Evolutionary conservation across 192 early-diverging fungal species (phyloP), one percentile per base, ranked within the genome.

Genomic region (Kickxella alabastrina): DNA sequence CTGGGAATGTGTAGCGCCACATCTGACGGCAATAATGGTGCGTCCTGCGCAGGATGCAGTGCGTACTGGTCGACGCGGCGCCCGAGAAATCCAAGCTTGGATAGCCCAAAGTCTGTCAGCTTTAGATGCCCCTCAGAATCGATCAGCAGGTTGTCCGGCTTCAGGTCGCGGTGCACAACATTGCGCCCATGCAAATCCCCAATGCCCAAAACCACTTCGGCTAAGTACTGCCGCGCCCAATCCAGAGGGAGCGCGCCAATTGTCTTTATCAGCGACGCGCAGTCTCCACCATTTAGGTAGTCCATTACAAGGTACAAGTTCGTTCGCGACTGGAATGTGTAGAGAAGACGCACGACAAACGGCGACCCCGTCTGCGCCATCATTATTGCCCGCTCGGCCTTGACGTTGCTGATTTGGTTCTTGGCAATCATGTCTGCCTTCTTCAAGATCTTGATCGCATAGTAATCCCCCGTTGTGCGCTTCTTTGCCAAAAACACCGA

Each of bases 361-460:
- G 90, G 91, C 8, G 90, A 91, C 10, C 78, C 60, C 5, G 89
- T 88, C 44, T 93, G 91, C 25, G 82, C 86, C 52, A 91, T 86
- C 92, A 93, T 92, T 27, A 68, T 75, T 21, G 65, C 65, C 18
- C 71, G 54, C 43, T 75, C 71, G 22, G 64, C 65, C 36, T 57
- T 58, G 46, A 75, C 65, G 15, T 66, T 75, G 65, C 60, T 55
- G 27, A 75, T 75, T 36, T 68, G 71, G 67, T 95, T 93, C 73
- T 93, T 95, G 39, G 86, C 81, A 59, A 92, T 87, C 89, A 95
- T 92, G 44, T 92, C 88, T 14, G 87, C 86, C 59, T 92, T 95
- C 49, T 86, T 88, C 26, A 95, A 52, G 18, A 91, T 84, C 60
- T 95, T 95, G 51, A 93, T 90, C 10, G 92, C 92, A 59, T 89